These are phyloP conservation scores for Fomitopsis schrenkii DNA, from an alignment of 1,284 basidiomycete species.

Conservation along the genomic window DNA sequence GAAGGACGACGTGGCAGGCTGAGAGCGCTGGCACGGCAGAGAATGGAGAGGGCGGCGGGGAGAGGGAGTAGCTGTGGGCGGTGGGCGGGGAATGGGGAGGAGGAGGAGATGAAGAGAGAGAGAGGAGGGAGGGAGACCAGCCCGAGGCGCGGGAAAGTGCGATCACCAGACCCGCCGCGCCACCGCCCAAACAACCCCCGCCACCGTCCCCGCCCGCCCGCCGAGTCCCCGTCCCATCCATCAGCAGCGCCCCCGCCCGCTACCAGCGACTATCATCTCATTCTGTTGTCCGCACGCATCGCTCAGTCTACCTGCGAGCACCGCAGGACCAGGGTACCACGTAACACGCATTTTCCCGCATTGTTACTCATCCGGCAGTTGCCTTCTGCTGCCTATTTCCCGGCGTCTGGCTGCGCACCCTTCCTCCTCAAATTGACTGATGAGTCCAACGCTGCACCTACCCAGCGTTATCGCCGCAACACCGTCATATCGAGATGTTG, in stretches of 20 bases:
- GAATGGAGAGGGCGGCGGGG: constrained; percentile 2
- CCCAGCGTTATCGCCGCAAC: background rate
- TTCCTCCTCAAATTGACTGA: background rate
- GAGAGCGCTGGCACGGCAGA: constrained; percentile 1
- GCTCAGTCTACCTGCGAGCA: background rate
- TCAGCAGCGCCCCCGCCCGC: too few species aligned
- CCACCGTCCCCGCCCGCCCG: background rate
- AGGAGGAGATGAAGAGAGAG: constrained; percentile 13
- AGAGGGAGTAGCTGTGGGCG: background rate
- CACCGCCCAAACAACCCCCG: constrained; percentile 13
- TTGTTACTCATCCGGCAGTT: background rate
- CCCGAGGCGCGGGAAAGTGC: constrained; percentile 11
- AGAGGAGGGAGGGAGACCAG: constrained; percentile 5
- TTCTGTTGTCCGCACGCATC: background rate
- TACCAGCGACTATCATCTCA: too few species aligned
- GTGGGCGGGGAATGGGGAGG: background rate
- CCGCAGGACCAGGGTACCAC: background rate
- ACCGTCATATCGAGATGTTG: background rate
- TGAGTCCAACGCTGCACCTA: background rate
- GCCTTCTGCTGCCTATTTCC: too few species aligned
- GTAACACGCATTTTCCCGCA: background rate
- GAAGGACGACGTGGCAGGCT: constrained; percentile 2
- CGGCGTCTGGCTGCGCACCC: background rate
- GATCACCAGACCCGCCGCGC: constrained; percentile 11
- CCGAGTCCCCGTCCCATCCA: background rate